phyloP scores from a whole-genome alignment of 371 early-diverging fungal genomes.

The Quaeritorhiza haematococci region DNA sequence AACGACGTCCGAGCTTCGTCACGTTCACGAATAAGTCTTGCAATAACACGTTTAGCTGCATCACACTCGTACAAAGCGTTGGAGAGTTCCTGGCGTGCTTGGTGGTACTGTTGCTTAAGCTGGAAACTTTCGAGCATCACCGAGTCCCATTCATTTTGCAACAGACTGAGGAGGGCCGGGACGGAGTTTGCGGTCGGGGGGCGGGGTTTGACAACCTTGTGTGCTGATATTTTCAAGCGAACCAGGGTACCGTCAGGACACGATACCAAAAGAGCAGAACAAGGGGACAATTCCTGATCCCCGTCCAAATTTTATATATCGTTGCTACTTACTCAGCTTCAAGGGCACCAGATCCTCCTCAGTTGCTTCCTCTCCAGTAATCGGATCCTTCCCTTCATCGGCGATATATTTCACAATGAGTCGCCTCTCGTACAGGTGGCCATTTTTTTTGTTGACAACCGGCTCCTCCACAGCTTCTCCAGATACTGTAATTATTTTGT shows the following conservation, averaged over 20 bases:
- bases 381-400: conserved; percentile 80
- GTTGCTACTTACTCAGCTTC: conserved; percentile 55
- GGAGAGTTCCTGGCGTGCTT: conserved; percentile 84
- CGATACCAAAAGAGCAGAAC: no score
- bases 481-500: conserved; percentile 60
- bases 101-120: conserved; percentile 85
- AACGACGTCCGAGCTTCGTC: conserved; percentile 77
- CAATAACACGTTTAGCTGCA: conserved; percentile 91
- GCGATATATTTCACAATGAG: conserved; percentile 82
- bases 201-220: conserved; percentile 74
- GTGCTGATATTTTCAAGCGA: no score
- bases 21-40: conserved; percentile 81
- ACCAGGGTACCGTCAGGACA: no score
- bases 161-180: conserved; percentile 79
- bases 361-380: conserved; percentile 66
- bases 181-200: conserved; percentile 87
- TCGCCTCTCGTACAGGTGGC: conserved; percentile 79
- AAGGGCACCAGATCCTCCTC: conserved; percentile 76
- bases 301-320: no score
- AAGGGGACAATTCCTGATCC: no score
- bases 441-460: conserved; percentile 78
- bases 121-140: conserved; percentile 88
- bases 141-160: conserved; percentile 94
- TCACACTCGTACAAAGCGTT: conserved; percentile 92
- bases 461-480: conserved; percentile 87